Base-by-base conservation (phyloP, 495 filamentous ascomycete species). In the Aspergillus sclerotiicarbonarius region DNA sequence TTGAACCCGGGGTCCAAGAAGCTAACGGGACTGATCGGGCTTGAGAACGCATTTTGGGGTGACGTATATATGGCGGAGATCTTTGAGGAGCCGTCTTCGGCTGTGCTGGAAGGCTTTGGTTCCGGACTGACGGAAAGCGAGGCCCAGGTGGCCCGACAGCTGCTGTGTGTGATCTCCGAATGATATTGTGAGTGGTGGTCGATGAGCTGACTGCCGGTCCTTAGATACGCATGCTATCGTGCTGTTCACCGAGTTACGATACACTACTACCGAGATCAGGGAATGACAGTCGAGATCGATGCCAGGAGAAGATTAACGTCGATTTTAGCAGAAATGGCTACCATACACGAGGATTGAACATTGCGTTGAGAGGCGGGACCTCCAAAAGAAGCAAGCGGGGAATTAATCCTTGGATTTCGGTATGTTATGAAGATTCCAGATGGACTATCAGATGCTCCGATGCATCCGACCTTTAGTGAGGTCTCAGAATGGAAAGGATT, bases 1-100 rank as follows among this genome's bases (percentile, higher is more conserved):
- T 61, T 90, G 19, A 77, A 88, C 54, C 71, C 73, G 30, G 67
- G 66, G 4, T 79, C 74, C 4, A 76, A 72, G 39, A 67, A 71
- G 51, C 21, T 82, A 9, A 72, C 74, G 16, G 80, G 80, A 0
- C 61, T 81, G 13, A 64, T 78, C 15, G 78, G 78, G 51, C 75
- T 79, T 21, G 71, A 78, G 16, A 71, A 66, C 33, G 76, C 79
- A 29, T 46, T 81, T 8, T 82, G 80, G 80, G 80, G 79, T 0
- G 80, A 82, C 59, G 43, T 75, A 8, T 67, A 71, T 49, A 74
- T 81, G 71, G 76, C 75, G 8, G 71, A 78, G 49, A 67, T 79
- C 1, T 75, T 74, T 43, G 76, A 75, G 47, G 53, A 65, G 16
- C 69, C 75, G 1, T 71, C 65, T 8, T 50, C 64, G 19, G 67